These are phyloP conservation scores for Ganoderma leucocontextum DNA, from an alignment of 1,284 basidiomycete species.

Conservation along the genomic window DNA sequence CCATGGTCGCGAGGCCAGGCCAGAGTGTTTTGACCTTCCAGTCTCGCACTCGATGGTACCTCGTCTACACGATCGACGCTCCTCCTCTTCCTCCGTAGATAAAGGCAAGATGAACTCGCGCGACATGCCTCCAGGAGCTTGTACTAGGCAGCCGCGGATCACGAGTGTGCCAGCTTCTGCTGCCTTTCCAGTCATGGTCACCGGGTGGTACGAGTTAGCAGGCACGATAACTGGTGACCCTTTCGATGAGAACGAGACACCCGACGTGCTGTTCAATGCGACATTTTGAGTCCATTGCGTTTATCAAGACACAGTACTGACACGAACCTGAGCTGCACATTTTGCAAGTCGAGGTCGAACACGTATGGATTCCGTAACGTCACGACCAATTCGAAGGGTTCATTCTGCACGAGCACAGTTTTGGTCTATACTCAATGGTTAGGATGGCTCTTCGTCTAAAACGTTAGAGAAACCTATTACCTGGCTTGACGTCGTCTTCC, in stretches of 20 bases:
- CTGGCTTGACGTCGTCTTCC: constrained; percentile 65
- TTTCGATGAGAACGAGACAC: constrained; percentile 77
- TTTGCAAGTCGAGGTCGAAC: constrained; percentile 89
- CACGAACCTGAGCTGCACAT: constrained; percentile 80
- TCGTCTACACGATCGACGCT: constrained; percentile 61
- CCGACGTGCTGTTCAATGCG: constrained; percentile 72
- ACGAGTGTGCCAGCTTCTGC: constrained; percentile 70
- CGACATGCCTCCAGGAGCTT: constrained; percentile 76
- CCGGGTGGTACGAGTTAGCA: constrained; percentile 76
- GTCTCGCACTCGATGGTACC: constrained; percentile 68
- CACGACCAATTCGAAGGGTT: constrained; percentile 82
- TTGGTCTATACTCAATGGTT: constrained; percentile 50
- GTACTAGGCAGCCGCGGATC: constrained; percentile 82
- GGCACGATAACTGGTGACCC: constrained; percentile 70
- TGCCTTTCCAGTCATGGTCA: constrained; percentile 78
- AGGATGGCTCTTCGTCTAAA: background rate
- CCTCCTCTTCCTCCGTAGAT: constrained; percentile 77
- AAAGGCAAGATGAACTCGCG: constrained; percentile 84
- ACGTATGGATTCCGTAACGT: constrained; percentile 92
- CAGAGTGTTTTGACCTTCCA: constrained; percentile 74
- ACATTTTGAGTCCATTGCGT: background rate
- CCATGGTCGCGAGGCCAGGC: constrained; percentile 73
- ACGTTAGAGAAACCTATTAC: constrained; percentile 48
- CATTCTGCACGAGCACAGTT: constrained; percentile 83
- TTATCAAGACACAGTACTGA: background rate